phyloP scores from a whole-genome alignment of 371 early-diverging fungal species.

The Rhizopus arrhizus region DNA sequence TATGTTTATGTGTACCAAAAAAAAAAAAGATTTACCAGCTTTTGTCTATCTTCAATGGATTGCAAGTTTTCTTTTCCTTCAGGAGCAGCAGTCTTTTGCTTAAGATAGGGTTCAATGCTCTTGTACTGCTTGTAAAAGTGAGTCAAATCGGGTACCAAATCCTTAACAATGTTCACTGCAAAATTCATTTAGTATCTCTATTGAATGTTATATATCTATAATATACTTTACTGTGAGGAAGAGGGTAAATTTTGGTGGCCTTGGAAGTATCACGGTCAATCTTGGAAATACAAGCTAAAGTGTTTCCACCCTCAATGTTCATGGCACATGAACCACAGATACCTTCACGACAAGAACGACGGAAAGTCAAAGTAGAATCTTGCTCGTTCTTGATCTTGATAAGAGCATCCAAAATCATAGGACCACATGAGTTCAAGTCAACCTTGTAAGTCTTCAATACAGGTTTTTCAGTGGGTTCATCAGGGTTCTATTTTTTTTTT shows the following conservation, averaged over 20 bases:
- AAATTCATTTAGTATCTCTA: neutral
- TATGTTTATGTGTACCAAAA: no score
- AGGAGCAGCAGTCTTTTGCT: slow-evolving; percentile 76
- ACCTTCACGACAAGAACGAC: slow-evolving; percentile 77
- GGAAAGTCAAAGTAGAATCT: slow-evolving; percentile 91
- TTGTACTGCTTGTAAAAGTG: slow-evolving; percentile 97
- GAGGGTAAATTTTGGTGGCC: slow-evolving; percentile 87
- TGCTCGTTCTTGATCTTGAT: slow-evolving; percentile 96
- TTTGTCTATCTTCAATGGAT: slow-evolving; percentile 91
- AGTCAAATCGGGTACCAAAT: slow-evolving; percentile 89
- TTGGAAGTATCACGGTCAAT: slow-evolving; percentile 74
- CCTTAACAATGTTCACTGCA: slow-evolving; percentile 82
- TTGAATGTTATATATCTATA: neutral
- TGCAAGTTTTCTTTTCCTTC: slow-evolving; percentile 87
- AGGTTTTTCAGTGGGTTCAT: slow-evolving; percentile 87
- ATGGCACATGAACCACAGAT: slow-evolving; percentile 98
- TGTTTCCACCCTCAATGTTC: slow-evolving; percentile 96
- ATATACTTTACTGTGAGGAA: slow-evolving; percentile 82
- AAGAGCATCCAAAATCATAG: slow-evolving; percentile 93
- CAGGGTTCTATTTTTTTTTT: slow-evolving; percentile 59
- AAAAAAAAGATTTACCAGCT: slow-evolving; percentile 51
- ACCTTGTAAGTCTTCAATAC: slow-evolving; percentile 82
- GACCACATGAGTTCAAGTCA: slow-evolving; percentile 89
- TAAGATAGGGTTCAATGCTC: slow-evolving; percentile 91
- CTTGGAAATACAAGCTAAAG: slow-evolving; percentile 89